These are phyloP conservation scores for Amoebophrya sp. DNA, from an alignment of 169 alveolate species.

Conservation along the genomic window DNA sequence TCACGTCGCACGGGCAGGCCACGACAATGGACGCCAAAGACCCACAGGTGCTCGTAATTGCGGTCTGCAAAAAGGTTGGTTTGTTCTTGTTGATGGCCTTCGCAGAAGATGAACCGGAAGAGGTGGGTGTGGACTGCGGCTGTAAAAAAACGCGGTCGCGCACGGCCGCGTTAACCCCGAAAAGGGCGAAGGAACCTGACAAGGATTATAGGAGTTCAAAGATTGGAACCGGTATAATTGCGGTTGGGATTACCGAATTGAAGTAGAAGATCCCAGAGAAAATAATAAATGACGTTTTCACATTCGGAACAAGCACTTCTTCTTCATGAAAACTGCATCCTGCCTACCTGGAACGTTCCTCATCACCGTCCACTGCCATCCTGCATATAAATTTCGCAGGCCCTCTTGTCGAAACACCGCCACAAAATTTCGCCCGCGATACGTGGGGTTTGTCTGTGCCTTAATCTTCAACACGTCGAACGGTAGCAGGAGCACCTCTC, in stretches of 20 bases:
- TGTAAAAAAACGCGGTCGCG: too few relatives aligned
- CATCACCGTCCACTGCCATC: neutral
- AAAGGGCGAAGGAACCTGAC: conserved; percentile 32
- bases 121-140: too few relatives aligned
- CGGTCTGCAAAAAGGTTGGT: neutral
- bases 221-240: too few relatives aligned
- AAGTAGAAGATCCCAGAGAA: too few relatives aligned
- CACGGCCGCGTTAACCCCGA: conserved; percentile 26
- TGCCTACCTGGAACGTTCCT: conserved; percentile 1
- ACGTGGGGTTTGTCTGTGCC: conserved; percentile 29
- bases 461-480: conserved; percentile 31
- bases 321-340: too few relatives aligned
- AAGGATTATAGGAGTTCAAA: too few relatives aligned
- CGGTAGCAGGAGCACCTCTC: conserved; percentile 29
- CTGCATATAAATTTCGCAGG: neutral
- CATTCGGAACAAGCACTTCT: too few relatives aligned
- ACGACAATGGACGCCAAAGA: conserved; percentile 29
- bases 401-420: conserved; percentile 4
- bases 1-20: conserved; percentile 33
- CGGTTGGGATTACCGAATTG: too few relatives aligned
- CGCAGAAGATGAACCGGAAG: too few relatives aligned
- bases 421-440: conserved; percentile 28
- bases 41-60: neutral
- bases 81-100: too few relatives aligned
- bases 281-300: too few relatives aligned